Evolutionary conservation across 2,329 filamentous ascomycete genomes (phyloP).

Genomic region (Helotiales sp.): DNA sequence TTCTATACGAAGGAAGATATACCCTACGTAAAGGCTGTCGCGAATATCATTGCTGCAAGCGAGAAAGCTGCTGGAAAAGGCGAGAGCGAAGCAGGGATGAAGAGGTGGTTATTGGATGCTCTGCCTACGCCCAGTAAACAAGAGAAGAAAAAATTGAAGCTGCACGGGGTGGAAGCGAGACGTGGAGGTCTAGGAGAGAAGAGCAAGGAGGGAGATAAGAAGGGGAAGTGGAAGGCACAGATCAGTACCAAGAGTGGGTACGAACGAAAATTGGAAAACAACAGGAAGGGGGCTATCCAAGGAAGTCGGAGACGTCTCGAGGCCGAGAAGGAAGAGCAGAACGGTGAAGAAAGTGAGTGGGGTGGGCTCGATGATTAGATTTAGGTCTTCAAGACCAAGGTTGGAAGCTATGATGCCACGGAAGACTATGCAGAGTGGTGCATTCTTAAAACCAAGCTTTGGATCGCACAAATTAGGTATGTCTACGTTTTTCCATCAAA

Average conservation of each 20-base stretch:
- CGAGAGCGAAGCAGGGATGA: conserved; percentile 59
- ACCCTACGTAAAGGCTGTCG: conserved; percentile 83
- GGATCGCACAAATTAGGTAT: too few species aligned
- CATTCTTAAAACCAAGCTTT: too few species aligned
- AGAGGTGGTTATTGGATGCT: conserved; percentile 85
- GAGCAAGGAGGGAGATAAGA: conserved; percentile 32
- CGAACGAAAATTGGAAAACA: conserved; percentile 69
- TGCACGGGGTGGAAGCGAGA: conserved; percentile 76
- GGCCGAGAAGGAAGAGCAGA: conserved; percentile 23
- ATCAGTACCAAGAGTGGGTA: conserved; percentile 85
- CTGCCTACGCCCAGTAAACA: conserved; percentile 82
- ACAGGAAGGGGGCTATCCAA: conserved; percentile 60
- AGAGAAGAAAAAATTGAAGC: conserved; percentile 79
- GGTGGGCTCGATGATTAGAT: conserved; percentile 47
- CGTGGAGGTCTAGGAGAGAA: conserved; percentile 43
- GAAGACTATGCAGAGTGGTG: too few species aligned
- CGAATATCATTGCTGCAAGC: conserved; percentile 84
- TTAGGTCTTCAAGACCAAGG: background rate
- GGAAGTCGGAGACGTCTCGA: conserved; percentile 52
- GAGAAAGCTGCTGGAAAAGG: conserved; percentile 67
- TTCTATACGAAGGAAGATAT: conserved; percentile 96
- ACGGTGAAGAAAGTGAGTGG: conserved; percentile 40
- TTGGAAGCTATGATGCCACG: background rate
- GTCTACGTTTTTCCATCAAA: background rate
- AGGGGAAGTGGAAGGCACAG: conserved; percentile 42